phyloP scores from a whole-genome alignment of 2,329 filamentous ascomycete species.

The Cucurbitaria berberidis region DNA sequence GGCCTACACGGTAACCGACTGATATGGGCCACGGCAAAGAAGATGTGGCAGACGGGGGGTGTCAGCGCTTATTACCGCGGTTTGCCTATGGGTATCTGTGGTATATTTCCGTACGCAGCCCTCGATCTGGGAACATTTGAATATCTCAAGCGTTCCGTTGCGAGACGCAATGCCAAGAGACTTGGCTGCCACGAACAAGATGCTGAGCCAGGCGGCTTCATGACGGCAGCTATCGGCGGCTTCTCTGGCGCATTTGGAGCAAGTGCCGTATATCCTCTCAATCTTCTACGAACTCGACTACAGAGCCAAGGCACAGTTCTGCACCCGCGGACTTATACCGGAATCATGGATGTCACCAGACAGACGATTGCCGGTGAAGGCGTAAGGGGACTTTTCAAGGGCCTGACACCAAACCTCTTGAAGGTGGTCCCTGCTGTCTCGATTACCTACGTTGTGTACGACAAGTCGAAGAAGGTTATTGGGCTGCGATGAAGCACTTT shows the following conservation, averaged over 20 bases:
- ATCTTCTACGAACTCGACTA: slow-evolving; percentile 86
- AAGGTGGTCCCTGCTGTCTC: slow-evolving; percentile 96
- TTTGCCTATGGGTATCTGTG: slow-evolving; percentile 88
- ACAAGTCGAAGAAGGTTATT: slow-evolving; percentile 49
- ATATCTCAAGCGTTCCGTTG: slow-evolving; percentile 79
- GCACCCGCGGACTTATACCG: slow-evolving; percentile 87
- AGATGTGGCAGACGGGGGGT: slow-evolving; percentile 82
- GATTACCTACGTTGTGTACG: slow-evolving; percentile 63
- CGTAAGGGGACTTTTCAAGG: slow-evolving; percentile 86
- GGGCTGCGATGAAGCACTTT: slow-evolving; percentile 38
- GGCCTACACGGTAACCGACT: slow-evolving; percentile 83
- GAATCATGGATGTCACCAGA: slow-evolving; percentile 85
- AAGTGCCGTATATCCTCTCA: slow-evolving; percentile 92
- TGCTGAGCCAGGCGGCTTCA: slow-evolving; percentile 75
- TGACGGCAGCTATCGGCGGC: slow-evolving; percentile 87
- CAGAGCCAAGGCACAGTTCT: slow-evolving; percentile 95
- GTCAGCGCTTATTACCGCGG: slow-evolving; percentile 84
- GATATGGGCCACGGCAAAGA: slow-evolving; percentile 80
- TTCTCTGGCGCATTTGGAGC: slow-evolving; percentile 91
- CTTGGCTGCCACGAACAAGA: slow-evolving; percentile 81
- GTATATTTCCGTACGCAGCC: slow-evolving; percentile 97
- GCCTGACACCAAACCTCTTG: slow-evolving; percentile 89
- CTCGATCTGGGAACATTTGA: slow-evolving; percentile 97
- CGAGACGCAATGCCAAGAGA: slow-evolving; percentile 71
- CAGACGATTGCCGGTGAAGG: slow-evolving; percentile 87